Evolutionary conservation across 2,329 filamentous ascomycete species (phyloP), one percentile per base, ranked within the genome.

Genomic region (Clarireedia paspali): DNA sequence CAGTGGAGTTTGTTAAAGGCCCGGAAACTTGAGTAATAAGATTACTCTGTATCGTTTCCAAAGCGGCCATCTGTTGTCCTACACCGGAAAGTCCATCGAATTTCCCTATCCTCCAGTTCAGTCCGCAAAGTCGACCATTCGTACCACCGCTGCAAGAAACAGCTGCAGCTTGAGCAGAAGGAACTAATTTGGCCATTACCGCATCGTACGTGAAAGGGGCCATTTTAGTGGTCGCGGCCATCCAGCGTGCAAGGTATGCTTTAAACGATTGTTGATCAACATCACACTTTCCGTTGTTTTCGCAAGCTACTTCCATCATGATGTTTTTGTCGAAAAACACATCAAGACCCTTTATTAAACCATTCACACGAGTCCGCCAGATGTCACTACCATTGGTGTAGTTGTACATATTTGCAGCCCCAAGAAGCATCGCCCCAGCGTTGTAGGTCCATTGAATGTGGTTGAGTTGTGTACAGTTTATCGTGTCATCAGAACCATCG

Each of bases 391-490:
- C 68, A 55, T 73, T 73, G 3, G 81, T 83, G 69, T 81, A 77
- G 0, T 87, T 87, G 67, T 83, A 86, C 79, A 88, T 84, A 65
- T 83, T 84, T 2, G 85, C 83, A 0, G 80, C 79, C 7, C 85
- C 85, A 2, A 82, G 76, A 42, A 90, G 76, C 66, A 84, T 83
- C 6, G 78, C 79, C 15, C 85, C 87, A 5, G 80, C 77, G 63
- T 88, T 89, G 71, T 88, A 88, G 1, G 80, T 80, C 76, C 85
- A 90, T 64, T 87, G 84, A 58, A 84, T 80, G 2, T 77, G 78
- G 15, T 79, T 77, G 55, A 84, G 71, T 5, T 74, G 66, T 1
- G 76, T 79, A 69, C 85, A 88, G 62, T 85, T 81, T 30, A 72
- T 71, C 5, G 71, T 71, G 36, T 78, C 78, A 52, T 82, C 76